Conservation (phyloP, 164 flowering plant genomes). For the Pachysandra terminalis region DNA sequence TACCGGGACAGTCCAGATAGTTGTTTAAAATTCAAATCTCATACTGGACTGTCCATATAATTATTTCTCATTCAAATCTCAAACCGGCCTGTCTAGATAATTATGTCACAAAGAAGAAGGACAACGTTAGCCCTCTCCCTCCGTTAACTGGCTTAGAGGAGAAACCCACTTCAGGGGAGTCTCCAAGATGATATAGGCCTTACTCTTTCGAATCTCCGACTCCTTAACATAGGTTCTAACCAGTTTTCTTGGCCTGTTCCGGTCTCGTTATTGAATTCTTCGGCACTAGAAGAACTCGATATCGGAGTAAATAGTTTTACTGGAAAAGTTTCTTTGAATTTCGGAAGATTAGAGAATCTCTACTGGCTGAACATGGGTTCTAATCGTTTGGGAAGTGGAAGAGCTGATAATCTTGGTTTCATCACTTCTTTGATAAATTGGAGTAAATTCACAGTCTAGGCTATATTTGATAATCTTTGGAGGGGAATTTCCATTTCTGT, state of each 20-base stretch:
- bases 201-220: constrained; percentile 17
- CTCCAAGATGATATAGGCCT: constrained; percentile 20
- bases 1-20: no score
- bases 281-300: constrained; percentile 2
- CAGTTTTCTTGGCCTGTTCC: constrained; percentile 21
- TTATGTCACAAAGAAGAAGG: no score
- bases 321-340: constrained; percentile 12
- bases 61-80: no score
- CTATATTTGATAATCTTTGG: constrained; percentile 4
- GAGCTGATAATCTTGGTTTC: constrained; percentile 7
- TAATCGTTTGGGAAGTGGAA: constrained; percentile 10
- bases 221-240: background rate
- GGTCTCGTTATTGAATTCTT: constrained; percentile 21
- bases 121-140: no score
- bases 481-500: constrained; percentile 25
- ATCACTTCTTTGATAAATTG: constrained; percentile 35
- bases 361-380: no score
- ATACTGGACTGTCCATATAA: no score
- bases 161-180: constrained; percentile 21
- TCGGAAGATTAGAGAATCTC: no score
- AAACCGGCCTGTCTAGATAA: no score
- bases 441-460: constrained; percentile 3
- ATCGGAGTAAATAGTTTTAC: constrained; percentile 3
- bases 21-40: no score
- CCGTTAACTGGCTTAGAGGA: no score